Conservation (phyloP, 2,329 filamentous ascomycete genomes). For the Beauveria pseudobassiana region DNA sequence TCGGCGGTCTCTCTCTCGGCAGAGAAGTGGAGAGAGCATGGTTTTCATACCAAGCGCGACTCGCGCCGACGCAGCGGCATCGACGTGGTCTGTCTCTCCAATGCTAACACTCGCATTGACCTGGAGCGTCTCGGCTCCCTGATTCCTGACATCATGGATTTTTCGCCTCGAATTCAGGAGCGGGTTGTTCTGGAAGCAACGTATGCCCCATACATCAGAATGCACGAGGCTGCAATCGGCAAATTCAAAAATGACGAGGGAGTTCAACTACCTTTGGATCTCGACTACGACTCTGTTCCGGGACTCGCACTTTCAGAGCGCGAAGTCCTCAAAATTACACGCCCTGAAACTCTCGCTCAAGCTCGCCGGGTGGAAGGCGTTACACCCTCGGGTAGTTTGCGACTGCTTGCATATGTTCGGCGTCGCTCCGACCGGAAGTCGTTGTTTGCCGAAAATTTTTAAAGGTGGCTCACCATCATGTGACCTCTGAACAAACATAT, state of each 20-base stretch:
- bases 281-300: slow-evolving; percentile 68
- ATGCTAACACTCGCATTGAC: slow-evolving; percentile 34
- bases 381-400: slow-evolving; percentile 52
- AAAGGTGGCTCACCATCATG: not conserved
- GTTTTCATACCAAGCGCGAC: slow-evolving; percentile 63
- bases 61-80: slow-evolving; percentile 62
- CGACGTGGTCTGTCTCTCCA: slow-evolving; percentile 67
- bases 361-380: slow-evolving; percentile 79
- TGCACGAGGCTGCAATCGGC: slow-evolving; percentile 59
- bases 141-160: slow-evolving; percentile 50
- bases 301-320: slow-evolving; percentile 78
- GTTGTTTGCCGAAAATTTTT: not conserved
- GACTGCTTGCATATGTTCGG: slow-evolving; percentile 57
- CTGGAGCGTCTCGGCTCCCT: slow-evolving; percentile 49
- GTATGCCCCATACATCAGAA: slow-evolving; percentile 79
- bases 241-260: slow-evolving; percentile 70
- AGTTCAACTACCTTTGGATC: slow-evolving; percentile 60
- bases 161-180: slow-evolving; percentile 50
- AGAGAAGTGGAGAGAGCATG: slow-evolving; percentile 59
- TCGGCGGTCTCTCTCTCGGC: slow-evolving; percentile 49
- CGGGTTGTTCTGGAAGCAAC: slow-evolving; percentile 74
- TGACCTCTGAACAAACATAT: not conserved
- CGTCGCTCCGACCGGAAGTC: slow-evolving; percentile 11
- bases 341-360: slow-evolving; percentile 82
- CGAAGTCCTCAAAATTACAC: slow-evolving; percentile 57